Conservation (phyloP, 768 basidiomycete genomes). For the Tremella fuciformis region DNA sequence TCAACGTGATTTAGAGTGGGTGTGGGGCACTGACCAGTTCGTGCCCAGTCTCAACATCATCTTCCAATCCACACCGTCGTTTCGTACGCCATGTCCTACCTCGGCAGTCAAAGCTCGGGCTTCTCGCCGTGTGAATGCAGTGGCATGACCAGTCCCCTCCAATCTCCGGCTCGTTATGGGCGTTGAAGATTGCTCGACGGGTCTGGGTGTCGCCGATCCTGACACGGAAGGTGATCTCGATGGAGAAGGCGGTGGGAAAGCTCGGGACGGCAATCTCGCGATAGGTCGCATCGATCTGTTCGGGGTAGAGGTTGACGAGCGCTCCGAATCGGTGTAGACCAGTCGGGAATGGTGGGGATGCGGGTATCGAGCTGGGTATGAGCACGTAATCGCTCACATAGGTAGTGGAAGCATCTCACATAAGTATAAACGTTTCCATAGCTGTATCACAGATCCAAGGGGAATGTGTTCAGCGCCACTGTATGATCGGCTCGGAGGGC, state of each 20-base stretch:
- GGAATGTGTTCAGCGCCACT: slow-evolving; percentile 34
- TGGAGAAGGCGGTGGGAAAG: slow-evolving; percentile 47
- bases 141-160: slow-evolving; percentile 19
- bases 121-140: slow-evolving; percentile 6
- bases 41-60: slow-evolving; percentile 45
- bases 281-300: slow-evolving; percentile 33
- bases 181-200: not conserved
- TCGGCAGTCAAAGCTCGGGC: slow-evolving; percentile 11
- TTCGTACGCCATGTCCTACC: slow-evolving; percentile 38
- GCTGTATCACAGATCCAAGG: slow-evolving; percentile 19
- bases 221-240: slow-evolving; percentile 29
- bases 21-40: slow-evolving; percentile 43
- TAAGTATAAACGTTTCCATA: slow-evolving; percentile 51
- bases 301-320: not conserved
- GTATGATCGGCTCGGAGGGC: slow-evolving; percentile 12
- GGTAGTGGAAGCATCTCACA: slow-evolving; percentile 23
- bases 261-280: slow-evolving; percentile 41
- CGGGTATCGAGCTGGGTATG: slow-evolving; percentile 35
- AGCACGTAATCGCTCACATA: not conserved
- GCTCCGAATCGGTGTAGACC: slow-evolving; percentile 16
- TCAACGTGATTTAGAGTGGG: too few species aligned
- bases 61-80: slow-evolving; percentile 51
- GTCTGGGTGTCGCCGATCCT: not conserved
- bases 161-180: not conserved
- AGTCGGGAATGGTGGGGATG: slow-evolving; percentile 45